These are phyloP conservation scores for Alisma plantagoaquatica DNA, from an alignment of 106 monocot genomes.

Conservation along the genomic window DNA sequence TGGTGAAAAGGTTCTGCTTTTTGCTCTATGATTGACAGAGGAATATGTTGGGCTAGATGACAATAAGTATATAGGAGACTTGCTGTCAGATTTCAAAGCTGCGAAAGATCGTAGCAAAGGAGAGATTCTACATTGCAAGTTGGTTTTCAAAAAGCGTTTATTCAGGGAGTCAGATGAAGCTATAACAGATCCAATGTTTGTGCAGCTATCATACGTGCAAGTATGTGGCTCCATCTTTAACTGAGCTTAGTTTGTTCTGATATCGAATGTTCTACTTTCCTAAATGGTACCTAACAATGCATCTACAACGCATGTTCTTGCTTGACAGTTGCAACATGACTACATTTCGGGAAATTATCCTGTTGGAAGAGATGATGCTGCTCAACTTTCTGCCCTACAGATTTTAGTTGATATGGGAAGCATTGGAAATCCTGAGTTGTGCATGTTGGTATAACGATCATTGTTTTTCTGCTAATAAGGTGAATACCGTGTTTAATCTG, in stretches of 20 bases:
- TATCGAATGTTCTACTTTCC: no score
- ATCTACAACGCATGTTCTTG: no score
- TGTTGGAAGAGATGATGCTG: constrained; percentile 94
- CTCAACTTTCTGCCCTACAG: constrained; percentile 85
- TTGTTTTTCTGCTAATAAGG: no score
- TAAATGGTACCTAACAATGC: no score
- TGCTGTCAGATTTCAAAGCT: constrained; percentile 87
- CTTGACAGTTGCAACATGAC: constrained; percentile 93
- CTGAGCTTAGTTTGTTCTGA: no score
- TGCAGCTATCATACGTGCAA: constrained; percentile 96
- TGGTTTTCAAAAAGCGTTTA: constrained; percentile 84
- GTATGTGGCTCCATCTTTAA: constrained; percentile 20
- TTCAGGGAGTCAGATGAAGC: constrained; percentile 98
- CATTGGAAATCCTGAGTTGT: constrained; percentile 72
- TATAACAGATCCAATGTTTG: constrained; percentile 88
- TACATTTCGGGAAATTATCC: constrained; percentile 98
- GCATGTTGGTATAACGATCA: constrained; percentile 73
- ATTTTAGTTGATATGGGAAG: constrained; percentile 87
- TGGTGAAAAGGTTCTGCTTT: no score
- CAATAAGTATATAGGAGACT: constrained; percentile 96
- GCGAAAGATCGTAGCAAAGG: constrained; percentile 95
- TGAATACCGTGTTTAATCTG: background rate
- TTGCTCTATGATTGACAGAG: constrained; percentile 47
- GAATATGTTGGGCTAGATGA: constrained; percentile 95
- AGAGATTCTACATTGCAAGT: constrained; percentile 92